Percentiles rank a stretch among this genome's conserved stretches.
Evolutionary conservation across 1,284 basidiomycete species (phyloP).

Genomic region (Cryptococcus hybrid): DNA sequence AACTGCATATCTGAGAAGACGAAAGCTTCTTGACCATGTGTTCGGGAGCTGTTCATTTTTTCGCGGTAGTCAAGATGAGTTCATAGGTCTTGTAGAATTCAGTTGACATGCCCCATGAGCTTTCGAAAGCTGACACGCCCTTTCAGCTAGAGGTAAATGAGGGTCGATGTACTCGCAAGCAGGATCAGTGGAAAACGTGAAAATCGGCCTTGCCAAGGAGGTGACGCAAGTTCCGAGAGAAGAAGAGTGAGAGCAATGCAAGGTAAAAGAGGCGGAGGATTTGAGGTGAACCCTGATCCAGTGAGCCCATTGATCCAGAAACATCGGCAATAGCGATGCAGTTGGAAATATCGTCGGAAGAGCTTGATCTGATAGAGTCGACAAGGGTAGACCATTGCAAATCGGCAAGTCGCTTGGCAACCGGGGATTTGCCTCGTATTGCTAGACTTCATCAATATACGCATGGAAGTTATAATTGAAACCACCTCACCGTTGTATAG

Average conservation of each 20-base stretch:
- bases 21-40: conserved; percentile 70
- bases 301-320: conserved; percentile 64
- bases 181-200: conserved; percentile 62
- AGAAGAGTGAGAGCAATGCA: conserved; percentile 66
- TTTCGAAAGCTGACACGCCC: conserved; percentile 48
- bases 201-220: conserved; percentile 65
- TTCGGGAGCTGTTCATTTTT: conserved; percentile 57
- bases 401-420: conserved; percentile 54
- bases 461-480: background rate
- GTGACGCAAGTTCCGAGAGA: conserved; percentile 57
- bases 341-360: conserved; percentile 56
- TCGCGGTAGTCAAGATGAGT: conserved; percentile 58
- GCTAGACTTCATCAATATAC: conserved; percentile 1
- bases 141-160: conserved; percentile 37
- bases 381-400: conserved; percentile 66
- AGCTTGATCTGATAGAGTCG: conserved; percentile 56
- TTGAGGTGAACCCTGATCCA: conserved; percentile 3
- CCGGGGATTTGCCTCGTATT: background rate
- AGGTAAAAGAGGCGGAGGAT: conserved; percentile 57
- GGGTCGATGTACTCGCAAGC: conserved; percentile 56
- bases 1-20: conserved; percentile 78
- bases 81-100: conserved; percentile 48
- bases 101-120: conserved; percentile 59
- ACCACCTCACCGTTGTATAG: conserved; percentile 19
- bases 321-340: conserved; percentile 70